A percentile compares a stretch with the other conserved stretches of the same genome.
These are phyloP conservation scores for Fusarium paranaense DNA, from an alignment of 2,329 filamentous ascomycete species.

Conservation along the genomic window DNA sequence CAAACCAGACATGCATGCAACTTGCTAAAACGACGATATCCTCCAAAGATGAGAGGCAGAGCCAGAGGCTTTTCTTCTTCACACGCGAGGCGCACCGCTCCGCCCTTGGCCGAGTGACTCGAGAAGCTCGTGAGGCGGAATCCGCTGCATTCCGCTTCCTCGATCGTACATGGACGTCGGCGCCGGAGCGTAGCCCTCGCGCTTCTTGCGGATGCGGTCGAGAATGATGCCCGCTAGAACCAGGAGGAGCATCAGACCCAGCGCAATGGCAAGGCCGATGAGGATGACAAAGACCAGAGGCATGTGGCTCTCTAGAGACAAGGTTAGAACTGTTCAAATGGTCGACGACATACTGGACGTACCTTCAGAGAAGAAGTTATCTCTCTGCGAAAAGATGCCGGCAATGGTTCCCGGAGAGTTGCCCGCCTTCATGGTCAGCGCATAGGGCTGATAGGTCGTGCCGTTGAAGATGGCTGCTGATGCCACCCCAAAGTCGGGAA, in stretches of 20 bases:
- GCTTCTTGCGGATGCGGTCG: slow-evolving; percentile 80
- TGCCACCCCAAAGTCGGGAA: slow-evolving; percentile 81
- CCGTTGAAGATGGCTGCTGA: slow-evolving; percentile 93
- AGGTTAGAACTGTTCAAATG: slow-evolving; percentile 22
- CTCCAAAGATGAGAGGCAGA: slow-evolving; percentile 10
- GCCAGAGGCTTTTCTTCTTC: slow-evolving; percentile 35
- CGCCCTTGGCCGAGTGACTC: slow-evolving; percentile 63
- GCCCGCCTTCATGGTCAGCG: slow-evolving; percentile 77
- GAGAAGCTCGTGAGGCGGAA: slow-evolving; percentile 71
- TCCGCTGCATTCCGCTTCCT: slow-evolving; percentile 67
- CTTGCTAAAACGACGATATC: slow-evolving; percentile 44
- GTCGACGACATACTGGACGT: slow-evolving; percentile 51
- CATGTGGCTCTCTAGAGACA: slow-evolving; percentile 62
- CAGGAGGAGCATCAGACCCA: slow-evolving; percentile 81
- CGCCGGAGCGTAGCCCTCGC: slow-evolving; percentile 84
- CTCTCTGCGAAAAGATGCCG: slow-evolving; percentile 84
- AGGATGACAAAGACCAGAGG: slow-evolving; percentile 83
- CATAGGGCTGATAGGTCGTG: slow-evolving; percentile 79
- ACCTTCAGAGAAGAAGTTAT: slow-evolving; percentile 79
- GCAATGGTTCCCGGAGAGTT: slow-evolving; percentile 79
- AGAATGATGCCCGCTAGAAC: slow-evolving; percentile 80
- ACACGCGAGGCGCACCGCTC: slow-evolving; percentile 64
- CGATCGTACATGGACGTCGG: slow-evolving; percentile 74
- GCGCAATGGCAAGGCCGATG: slow-evolving; percentile 82
- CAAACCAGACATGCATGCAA: slow-evolving; percentile 44